Conservation (phyloP, 2,329 filamentous ascomycete species). For the Parastagonospora avenae region DNA sequence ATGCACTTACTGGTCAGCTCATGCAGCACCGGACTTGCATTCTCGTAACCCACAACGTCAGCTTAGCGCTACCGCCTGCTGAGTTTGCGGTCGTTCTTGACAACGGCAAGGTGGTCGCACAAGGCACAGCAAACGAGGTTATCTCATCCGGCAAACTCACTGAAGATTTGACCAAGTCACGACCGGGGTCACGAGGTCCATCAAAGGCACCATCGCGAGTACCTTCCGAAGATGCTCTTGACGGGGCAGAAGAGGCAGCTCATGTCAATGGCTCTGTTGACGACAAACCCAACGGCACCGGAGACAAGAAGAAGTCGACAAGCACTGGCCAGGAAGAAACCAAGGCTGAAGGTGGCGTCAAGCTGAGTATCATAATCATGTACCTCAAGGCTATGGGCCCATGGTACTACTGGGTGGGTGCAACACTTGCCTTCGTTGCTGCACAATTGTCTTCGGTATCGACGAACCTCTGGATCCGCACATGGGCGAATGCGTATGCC, state of each 20-base stretch:
- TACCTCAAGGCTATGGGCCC: conserved; percentile 92
- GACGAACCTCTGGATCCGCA: conserved; percentile 91
- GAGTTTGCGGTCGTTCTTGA: conserved; percentile 84
- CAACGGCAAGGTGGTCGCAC: conserved; percentile 77
- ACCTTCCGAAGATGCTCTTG: conserved; percentile 63
- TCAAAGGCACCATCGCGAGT: conserved; percentile 79
- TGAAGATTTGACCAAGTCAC: conserved; percentile 80
- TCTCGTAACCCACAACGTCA: conserved; percentile 91
- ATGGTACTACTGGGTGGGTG: conserved; percentile 91
- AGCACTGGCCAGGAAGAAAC: conserved; percentile 63
- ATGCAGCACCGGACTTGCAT: conserved; percentile 92
- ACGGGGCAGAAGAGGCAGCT: conserved; percentile 63
- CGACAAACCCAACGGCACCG: conserved; percentile 51
- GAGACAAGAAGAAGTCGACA: conserved; percentile 55
- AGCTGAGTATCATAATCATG: conserved; percentile 81
- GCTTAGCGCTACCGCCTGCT: conserved; percentile 81
- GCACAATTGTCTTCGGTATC: conserved; percentile 87
- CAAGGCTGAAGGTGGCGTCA: conserved; percentile 85
- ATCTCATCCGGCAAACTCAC: conserved; percentile 87
- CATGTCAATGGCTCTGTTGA: conserved; percentile 58
- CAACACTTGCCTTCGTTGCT: conserved; percentile 73
- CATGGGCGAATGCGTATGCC: conserved; percentile 92
- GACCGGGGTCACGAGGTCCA: conserved; percentile 68
- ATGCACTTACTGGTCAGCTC: conserved; percentile 85
- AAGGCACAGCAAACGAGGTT: conserved; percentile 78